Base-by-base conservation (phyloP, 495 filamentous ascomycete genomes). In the Tuber aestivum region DNA sequence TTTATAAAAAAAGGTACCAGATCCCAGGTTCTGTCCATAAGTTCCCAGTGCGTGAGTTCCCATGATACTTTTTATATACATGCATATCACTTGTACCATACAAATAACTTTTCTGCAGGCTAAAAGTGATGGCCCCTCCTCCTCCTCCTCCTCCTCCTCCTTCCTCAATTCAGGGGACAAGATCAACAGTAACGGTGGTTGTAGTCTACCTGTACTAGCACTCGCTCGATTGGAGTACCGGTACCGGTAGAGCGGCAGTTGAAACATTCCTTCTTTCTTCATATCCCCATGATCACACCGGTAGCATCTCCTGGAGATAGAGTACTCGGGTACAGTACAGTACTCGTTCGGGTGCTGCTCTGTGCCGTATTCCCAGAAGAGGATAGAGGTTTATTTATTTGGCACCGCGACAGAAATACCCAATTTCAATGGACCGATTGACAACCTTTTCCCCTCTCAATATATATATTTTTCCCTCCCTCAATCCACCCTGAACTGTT, bases 241-340 rank as follows among this genome's bases (percentile, higher is more conserved):
- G n/a, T n/a, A n/a, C n/a, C n/a, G n/a, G 7, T 23, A 27, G 10
- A 61, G 56, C 27, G 56, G 56, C 70, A 80, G 71, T 76, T 71
- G 78, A 74, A 76, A 73, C 73, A 56, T 45, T 70, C 74, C 41
- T 21, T 61, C 65, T 74, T 70, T 50, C 70, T 44, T 70, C 68
- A n/a, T 69, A 74, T 65, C 35, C 73, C 70, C 73, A 70, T 79
- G 71, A 80, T 80, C 40, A 71, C 73, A 74, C 72, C 75, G 76
- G 77, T 83, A 50, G 83, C 81, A 74, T 77, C 83, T 48, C 84
- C 84, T 76, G 81, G 80, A n/a, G n/a, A n/a, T n/a, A n/a, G n/a
- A n/a, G n/a, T n/a, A n/a, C n/a, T 74, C 83, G 83, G 74, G 81
- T 84, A 32, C 77, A 9, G 40, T 41, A 41, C 9, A 9, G 9